Conservation (phyloP, 805 yeast genomes). For the Blastobotrys chiropterorum region DNA sequence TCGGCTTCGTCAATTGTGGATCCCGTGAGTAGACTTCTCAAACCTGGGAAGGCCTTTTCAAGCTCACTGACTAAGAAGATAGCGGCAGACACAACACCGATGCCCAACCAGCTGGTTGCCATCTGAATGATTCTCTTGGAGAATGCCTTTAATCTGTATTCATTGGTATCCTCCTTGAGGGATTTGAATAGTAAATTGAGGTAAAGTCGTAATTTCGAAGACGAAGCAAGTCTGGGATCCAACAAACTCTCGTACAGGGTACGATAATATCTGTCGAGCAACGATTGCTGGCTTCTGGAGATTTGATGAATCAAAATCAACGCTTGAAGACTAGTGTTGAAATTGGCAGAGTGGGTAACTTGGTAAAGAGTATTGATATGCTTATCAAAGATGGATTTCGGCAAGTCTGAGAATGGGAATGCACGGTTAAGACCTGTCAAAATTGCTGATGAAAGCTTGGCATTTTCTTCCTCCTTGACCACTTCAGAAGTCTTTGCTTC, state of each 20-base stretch:
- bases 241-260: constrained; percentile 85
- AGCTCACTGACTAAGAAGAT: constrained; percentile 66
- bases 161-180: constrained; percentile 60
- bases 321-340: constrained; percentile 91
- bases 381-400: constrained; percentile 55
- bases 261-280: constrained; percentile 59
- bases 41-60: constrained; percentile 55
- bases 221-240: constrained; percentile 74
- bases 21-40: constrained; percentile 54
- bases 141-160: constrained; percentile 73
- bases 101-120: constrained; percentile 76
- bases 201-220: constrained; percentile 91
- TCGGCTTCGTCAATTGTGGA: constrained; percentile 45
- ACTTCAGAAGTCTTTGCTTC: constrained; percentile 25
- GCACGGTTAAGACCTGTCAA: constrained; percentile 95
- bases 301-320: constrained; percentile 79
- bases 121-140: constrained; percentile 85
- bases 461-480: constrained; percentile 61
- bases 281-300: constrained; percentile 44
- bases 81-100: constrained; percentile 86
- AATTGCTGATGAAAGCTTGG: constrained; percentile 81
- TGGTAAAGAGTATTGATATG: constrained; percentile 81
- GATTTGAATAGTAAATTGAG: constrained; percentile 81
- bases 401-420: constrained; percentile 79
- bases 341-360: constrained; percentile 90